Percentiles rank a stretch among this genome's conserved stretches.
These are phyloP conservation scores for Coniferiporia sulphurascens DNA, from an alignment of 1,284 basidiomycete genomes.

Conservation along the genomic window DNA sequence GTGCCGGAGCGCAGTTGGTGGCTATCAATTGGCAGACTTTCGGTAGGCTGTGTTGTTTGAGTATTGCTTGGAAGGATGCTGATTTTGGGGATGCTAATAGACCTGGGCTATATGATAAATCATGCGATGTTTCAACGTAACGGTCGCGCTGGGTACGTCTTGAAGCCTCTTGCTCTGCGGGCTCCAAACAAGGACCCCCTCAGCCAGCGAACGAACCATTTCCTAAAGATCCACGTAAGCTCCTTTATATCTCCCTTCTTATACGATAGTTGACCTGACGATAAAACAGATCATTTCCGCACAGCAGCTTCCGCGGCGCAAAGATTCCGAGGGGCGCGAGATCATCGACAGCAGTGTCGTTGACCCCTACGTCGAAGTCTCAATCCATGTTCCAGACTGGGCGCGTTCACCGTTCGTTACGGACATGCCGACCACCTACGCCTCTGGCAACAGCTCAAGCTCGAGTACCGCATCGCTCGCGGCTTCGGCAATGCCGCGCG, in stretches of 20 bases:
- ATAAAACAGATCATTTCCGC: slow-evolving; percentile 75
- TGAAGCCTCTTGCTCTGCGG: slow-evolving; percentile 83
- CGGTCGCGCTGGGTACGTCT: slow-evolving; percentile 81
- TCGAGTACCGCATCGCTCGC: slow-evolving; percentile 34
- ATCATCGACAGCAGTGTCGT: slow-evolving; percentile 54
- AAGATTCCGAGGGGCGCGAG: slow-evolving; percentile 60
- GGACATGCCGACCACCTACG: slow-evolving; percentile 16
- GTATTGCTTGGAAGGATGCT: slow-evolving; percentile 1
- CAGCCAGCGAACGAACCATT: slow-evolving; percentile 50
- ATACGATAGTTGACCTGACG: slow-evolving; percentile 4
- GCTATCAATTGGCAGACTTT: slow-evolving; percentile 98
- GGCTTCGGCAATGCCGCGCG: neutral
- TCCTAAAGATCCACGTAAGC: slow-evolving; percentile 59
- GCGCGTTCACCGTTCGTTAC: slow-evolving; percentile 33
- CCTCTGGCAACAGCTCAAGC: slow-evolving; percentile 26
- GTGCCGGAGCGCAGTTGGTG: slow-evolving; percentile 87
- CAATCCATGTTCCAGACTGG: slow-evolving; percentile 76
- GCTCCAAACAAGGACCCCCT: slow-evolving; percentile 58
- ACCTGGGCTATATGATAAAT: slow-evolving; percentile 87
- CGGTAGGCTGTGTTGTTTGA: slow-evolving; percentile 44
- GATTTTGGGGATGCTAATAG: slow-evolving; percentile 33
- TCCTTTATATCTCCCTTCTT: neutral
- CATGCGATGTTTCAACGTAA: slow-evolving; percentile 93
- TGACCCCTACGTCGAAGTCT: slow-evolving; percentile 78
- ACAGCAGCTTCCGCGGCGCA: slow-evolving; percentile 83